Conservation (phyloP, 2,329 filamentous ascomycete species). For the Alternaria sp. region DNA sequence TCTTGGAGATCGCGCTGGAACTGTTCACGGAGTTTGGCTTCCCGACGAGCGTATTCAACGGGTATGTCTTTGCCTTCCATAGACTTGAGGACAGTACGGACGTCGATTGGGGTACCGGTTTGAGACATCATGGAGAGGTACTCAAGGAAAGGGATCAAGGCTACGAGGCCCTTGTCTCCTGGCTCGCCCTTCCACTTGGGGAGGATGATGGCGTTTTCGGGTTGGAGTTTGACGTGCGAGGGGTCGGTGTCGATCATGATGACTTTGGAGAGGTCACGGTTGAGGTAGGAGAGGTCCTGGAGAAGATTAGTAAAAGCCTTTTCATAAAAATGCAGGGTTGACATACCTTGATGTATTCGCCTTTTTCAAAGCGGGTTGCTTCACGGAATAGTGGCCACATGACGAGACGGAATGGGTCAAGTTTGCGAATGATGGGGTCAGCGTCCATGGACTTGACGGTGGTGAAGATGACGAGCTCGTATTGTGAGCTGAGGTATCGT, state of each 20-base stretch:
- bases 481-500: slow-evolving; percentile 96
- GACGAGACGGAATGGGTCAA: slow-evolving; percentile 94
- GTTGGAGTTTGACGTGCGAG: slow-evolving; percentile 83
- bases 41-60: slow-evolving; percentile 85
- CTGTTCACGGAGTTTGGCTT: slow-evolving; percentile 83
- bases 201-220: slow-evolving; percentile 94
- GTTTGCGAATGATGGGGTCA: slow-evolving; percentile 87
- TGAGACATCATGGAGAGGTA: slow-evolving; percentile 86
- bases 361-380: slow-evolving; percentile 95
- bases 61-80: slow-evolving; percentile 92
- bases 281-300: slow-evolving; percentile 95
- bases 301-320: slow-evolving; percentile 22
- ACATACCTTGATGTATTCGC: slow-evolving; percentile 90
- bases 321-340: background rate
- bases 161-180: slow-evolving; percentile 84
- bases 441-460: slow-evolving; percentile 83
- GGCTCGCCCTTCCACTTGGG: slow-evolving; percentile 87
- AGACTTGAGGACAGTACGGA: slow-evolving; percentile 83
- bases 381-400: slow-evolving; percentile 95
- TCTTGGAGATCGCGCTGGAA: slow-evolving; percentile 80
- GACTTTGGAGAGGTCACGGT: slow-evolving; percentile 93
- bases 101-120: slow-evolving; percentile 74
- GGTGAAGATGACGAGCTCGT: slow-evolving; percentile 96
- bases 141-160: slow-evolving; percentile 94
- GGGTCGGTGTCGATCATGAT: slow-evolving; percentile 91